Conservation (phyloP, 164 flowering plant species). For the Tetrastigma voinierianum region DNA sequence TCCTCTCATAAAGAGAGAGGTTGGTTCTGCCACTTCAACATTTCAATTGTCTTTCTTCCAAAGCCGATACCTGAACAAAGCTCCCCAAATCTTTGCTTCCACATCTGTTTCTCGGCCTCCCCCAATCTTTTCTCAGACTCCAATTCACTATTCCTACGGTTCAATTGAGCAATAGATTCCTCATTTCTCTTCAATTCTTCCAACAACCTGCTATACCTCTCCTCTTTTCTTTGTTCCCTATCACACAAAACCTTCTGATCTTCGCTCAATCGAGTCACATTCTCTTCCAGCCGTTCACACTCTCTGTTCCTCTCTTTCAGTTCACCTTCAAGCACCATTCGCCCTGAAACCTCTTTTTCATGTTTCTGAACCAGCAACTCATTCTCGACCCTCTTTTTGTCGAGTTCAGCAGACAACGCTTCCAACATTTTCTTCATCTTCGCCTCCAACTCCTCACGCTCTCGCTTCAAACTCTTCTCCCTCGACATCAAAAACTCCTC, state of each 20-base stretch:
- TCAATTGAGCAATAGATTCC: not conserved
- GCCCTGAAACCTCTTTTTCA: not conserved
- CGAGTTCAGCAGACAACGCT: no score
- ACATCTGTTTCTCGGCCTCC: not conserved
- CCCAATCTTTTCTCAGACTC: not conserved
- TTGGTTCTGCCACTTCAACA: not conserved
- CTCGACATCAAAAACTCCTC: not conserved
- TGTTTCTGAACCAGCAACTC: not conserved
- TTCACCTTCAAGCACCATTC: not conserved
- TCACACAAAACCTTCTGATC: not conserved
- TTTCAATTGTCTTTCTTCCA: constrained; percentile 2
- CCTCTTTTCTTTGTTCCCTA: not conserved
- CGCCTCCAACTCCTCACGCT: not conserved
- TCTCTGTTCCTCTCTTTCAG: not conserved
- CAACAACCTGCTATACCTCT: not conserved
- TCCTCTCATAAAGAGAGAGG: not conserved
- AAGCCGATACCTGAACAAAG: not conserved
- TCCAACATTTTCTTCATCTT: not conserved
- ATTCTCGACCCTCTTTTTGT: not conserved
- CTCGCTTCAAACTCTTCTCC: not conserved
- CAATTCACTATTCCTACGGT: not conserved
- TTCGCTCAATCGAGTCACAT: not conserved
- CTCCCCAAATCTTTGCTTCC: not conserved
- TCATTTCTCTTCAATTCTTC: not conserved
- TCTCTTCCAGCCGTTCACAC: not conserved